Conservation (phyloP, 2,329 filamentous ascomycete species). For the Teratosphaeria pseudoeucalypti region DNA sequence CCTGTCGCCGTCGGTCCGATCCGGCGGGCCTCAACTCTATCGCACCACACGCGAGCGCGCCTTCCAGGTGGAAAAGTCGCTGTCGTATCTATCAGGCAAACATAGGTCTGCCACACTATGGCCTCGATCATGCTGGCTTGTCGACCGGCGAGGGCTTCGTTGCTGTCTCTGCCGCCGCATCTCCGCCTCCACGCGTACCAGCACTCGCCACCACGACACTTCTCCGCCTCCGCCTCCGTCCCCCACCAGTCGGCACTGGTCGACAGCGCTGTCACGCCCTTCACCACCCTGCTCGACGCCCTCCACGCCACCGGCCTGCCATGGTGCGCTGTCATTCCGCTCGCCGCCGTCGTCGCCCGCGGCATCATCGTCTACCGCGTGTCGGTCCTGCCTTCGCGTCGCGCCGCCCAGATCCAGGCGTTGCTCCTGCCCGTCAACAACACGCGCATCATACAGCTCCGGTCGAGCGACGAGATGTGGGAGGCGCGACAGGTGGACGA, state of each 20-base stretch:
- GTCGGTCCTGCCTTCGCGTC: constrained; percentile 10
- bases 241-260: constrained; percentile 4
- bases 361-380: constrained; percentile 19
- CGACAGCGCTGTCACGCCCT: constrained; percentile 7
- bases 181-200: constrained; percentile 10
- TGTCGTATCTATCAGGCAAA: too few relatives aligned
- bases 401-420: constrained; percentile 8
- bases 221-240: constrained; percentile 15
- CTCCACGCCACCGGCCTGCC: constrained; percentile 21
- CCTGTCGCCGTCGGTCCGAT: neutral
- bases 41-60: neutral
- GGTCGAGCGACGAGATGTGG: too few relatives aligned
- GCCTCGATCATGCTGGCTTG: neutral
- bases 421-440: constrained; percentile 12
- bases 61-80: neutral
- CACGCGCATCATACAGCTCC: neutral
- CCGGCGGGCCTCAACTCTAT: neutral
- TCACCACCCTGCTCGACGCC: constrained; percentile 14
- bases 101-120: neutral
- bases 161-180: constrained; percentile 14
- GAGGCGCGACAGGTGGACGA: neutral
- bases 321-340: constrained; percentile 22
- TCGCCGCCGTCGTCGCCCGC: constrained; percentile 20
- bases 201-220: constrained; percentile 10
- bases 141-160: neutral